Evolutionary conservation across 139 green algal genomes (phyloP).

Genomic region (Micractinium conductrix): DNA sequence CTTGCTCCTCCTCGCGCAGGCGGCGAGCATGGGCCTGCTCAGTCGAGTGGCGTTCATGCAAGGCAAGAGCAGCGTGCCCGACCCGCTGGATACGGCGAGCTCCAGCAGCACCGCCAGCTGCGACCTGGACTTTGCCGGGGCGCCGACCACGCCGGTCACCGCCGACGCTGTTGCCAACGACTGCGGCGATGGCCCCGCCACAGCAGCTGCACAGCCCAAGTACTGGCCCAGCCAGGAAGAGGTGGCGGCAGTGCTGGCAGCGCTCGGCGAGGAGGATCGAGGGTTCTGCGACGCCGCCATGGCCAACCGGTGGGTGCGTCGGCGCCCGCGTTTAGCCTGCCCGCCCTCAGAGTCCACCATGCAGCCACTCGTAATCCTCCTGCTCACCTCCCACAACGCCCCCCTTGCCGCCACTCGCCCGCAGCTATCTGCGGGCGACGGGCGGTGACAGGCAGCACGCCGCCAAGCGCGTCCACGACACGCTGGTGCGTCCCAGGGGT

Average conservation of each 20-base stretch:
- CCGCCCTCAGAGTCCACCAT: too few species aligned
- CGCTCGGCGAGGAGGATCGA: slow-evolving; percentile 7
- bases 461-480: slow-evolving; percentile 61
- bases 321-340: neutral
- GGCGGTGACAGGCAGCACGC: slow-evolving; percentile 41
- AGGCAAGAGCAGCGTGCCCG: neutral
- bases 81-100: neutral
- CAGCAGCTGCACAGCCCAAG: neutral
- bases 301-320: slow-evolving; percentile 15
- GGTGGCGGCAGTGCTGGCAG: slow-evolving; percentile 5
- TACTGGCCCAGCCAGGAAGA: slow-evolving; percentile 14
- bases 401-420: neutral
- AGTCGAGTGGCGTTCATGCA: neutral
- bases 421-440: slow-evolving; percentile 31
- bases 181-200: neutral
- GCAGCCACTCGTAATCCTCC: neutral
- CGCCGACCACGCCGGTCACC: neutral
- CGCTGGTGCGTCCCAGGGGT: too few species aligned
- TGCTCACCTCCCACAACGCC: neutral
- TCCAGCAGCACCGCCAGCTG: neutral
- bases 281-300: slow-evolving; percentile 18
- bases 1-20: too few species aligned
- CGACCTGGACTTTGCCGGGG: neutral
- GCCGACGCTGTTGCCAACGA: neutral
- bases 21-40: neutral